A percentile compares a stretch with the other conserved stretches of the same genome.
Evolutionary conservation across 306 rosid genomes (phyloP).

Genomic region (Rubus idaeus): DNA sequence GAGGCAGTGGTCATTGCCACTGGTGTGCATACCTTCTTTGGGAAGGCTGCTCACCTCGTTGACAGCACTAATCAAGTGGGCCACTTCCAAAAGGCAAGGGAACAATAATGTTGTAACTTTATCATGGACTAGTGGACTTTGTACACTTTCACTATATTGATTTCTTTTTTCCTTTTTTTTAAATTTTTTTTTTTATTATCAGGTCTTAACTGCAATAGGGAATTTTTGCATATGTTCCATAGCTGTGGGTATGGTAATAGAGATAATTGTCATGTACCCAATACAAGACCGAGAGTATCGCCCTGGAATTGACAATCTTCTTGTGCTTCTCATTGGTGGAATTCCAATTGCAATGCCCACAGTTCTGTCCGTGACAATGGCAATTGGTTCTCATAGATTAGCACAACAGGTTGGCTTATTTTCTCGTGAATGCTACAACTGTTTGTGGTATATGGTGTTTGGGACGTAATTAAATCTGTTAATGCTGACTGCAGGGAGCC

Average conservation of each 20-base stretch:
- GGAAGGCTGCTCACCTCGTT: constrained; percentile 98
- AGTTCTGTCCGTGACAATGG: constrained; percentile 96
- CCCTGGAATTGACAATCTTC: constrained; percentile 96
- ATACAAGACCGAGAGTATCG: constrained; percentile 88
- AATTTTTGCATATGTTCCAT: constrained; percentile 98
- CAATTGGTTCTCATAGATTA: constrained; percentile 94
- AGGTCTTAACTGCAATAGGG: constrained; percentile 98
- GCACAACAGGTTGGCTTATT: constrained; percentile 78
- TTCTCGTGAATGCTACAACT: constrained; percentile 22
- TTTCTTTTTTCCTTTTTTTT: background rate
- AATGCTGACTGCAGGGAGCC: constrained; percentile 72
- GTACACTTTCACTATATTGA: background rate
- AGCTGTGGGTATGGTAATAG: constrained; percentile 90
- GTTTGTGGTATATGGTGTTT: constrained; percentile 15
- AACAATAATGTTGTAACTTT: background rate
- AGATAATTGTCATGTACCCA: constrained; percentile 94
- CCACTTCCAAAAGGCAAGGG: constrained; percentile 87
- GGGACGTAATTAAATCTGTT: constrained; percentile 12
- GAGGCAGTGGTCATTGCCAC: constrained; percentile 98
- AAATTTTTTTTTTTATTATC: constrained; percentile 19
- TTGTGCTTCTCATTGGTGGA: constrained; percentile 97
- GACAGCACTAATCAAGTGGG: constrained; percentile 97
- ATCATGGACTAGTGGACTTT: constrained; percentile 11
- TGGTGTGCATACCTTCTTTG: constrained; percentile 96
- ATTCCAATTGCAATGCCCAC: constrained; percentile 99